Evolutionary conservation across 306 rosid species (phyloP).

Genomic region (Begonia masoniana): DNA sequence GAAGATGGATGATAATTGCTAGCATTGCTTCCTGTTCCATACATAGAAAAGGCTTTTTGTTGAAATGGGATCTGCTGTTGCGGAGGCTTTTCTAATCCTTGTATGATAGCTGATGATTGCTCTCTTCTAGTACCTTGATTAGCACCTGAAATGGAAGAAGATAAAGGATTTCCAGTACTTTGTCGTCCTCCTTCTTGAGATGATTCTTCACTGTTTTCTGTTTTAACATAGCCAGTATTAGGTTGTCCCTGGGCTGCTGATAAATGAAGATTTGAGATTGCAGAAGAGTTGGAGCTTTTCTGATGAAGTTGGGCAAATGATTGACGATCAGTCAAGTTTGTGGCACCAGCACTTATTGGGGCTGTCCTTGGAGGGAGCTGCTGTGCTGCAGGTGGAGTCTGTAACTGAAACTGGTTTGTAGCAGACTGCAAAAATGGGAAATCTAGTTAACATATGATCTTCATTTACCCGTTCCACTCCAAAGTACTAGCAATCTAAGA

Average conservation of each 20-base stretch:
- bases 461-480: too few relatives aligned
- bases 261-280: constrained; percentile 44
- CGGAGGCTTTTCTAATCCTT: constrained; percentile 37
- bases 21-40: constrained; percentile 32
- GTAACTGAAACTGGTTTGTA: constrained; percentile 17
- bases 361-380: constrained; percentile 58
- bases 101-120: constrained; percentile 37
- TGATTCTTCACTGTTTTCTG: constrained; percentile 36
- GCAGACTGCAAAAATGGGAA: background rate
- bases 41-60: constrained; percentile 30
- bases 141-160: constrained; percentile 36
- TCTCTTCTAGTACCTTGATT: constrained; percentile 44
- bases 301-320: constrained; percentile 63
- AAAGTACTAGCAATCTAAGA: too few relatives aligned
- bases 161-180: constrained; percentile 23
- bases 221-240: constrained; percentile 24
- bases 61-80: constrained; percentile 36
- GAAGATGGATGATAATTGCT: constrained; percentile 51
- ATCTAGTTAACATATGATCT: background rate
- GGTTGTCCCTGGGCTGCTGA: constrained; percentile 32
- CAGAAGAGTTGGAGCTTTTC: constrained; percentile 43
- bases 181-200: constrained; percentile 35
- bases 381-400: constrained; percentile 35
- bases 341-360: constrained; percentile 32
- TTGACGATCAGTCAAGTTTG: constrained; percentile 57